Evolutionary conservation across 495 filamentous ascomycete species (phyloP).

Genomic region (Acidomyces sp.): DNA sequence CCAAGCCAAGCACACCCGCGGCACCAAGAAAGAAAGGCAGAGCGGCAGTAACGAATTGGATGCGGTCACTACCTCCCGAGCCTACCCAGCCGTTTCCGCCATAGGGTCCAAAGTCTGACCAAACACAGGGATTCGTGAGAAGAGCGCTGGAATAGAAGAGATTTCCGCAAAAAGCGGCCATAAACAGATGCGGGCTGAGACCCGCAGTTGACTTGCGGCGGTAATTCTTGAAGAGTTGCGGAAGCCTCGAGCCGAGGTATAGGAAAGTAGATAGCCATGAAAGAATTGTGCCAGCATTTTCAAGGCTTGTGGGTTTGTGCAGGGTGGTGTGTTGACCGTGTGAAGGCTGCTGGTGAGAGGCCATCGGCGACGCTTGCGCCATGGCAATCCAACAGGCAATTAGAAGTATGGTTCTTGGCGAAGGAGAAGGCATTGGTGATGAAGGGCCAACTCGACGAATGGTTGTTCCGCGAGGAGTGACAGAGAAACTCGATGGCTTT

Average conservation of each 20-base stretch:
- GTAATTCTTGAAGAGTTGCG: slow-evolving; percentile 59
- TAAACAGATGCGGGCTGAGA: slow-evolving; percentile 54
- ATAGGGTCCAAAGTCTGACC: slow-evolving; percentile 46
- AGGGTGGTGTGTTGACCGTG: slow-evolving; percentile 1
- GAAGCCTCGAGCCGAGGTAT: slow-evolving; percentile 58
- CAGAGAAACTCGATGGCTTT: slow-evolving; percentile 3
- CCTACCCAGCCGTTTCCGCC: slow-evolving; percentile 58
- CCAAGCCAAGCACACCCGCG: slow-evolving; percentile 52
- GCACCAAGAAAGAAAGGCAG: slow-evolving; percentile 62
- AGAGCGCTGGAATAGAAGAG: slow-evolving; percentile 58
- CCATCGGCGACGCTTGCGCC: slow-evolving; percentile 25
- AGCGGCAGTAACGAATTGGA: slow-evolving; percentile 45
- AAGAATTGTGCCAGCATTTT: slow-evolving; percentile 42
- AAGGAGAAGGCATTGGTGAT: slow-evolving; percentile 15
- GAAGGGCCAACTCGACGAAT: slow-evolving; percentile 14
- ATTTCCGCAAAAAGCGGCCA: slow-evolving; percentile 61
- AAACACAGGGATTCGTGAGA: slow-evolving; percentile 54
- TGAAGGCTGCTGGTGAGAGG: slow-evolving; percentile 22
- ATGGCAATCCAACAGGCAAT: slow-evolving; percentile 26
- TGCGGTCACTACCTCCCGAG: slow-evolving; percentile 41
- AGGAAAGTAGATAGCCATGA: slow-evolving; percentile 55
- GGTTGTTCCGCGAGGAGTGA: slow-evolving; percentile 10
- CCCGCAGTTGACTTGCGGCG: slow-evolving; percentile 53
- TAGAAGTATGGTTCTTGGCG: slow-evolving; percentile 24
- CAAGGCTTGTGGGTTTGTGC: slow-evolving; percentile 22